Evolutionary conservation across 768 basidiomycete species (phyloP), one percentile per base, ranked within the genome.

Genomic region (Boletus rubroflammeus): DNA sequence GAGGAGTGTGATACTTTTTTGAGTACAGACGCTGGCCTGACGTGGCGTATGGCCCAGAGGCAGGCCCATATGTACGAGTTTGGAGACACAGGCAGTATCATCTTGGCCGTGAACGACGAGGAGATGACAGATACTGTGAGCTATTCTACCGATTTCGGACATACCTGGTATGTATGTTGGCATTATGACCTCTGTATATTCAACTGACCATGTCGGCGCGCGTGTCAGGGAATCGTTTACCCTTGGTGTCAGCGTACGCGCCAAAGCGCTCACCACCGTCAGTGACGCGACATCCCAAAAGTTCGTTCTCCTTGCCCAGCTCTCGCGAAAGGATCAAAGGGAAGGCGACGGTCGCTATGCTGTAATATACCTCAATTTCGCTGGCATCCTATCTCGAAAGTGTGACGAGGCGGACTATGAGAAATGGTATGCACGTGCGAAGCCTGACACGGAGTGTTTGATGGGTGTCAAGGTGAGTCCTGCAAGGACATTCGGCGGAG

Each of bases 211-310:
- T n/a, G 57, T 39, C 6, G 15, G 6, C 6, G 10, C 36, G 32
- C 13, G 2, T 41, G 23, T 35, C 59, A 95, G 93, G 93, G 73
- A 81, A 53, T 73, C 78, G 13, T 84, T 90, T 56, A 72, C 88
- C 13, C 73, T 95, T 48, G 90, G 84, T 3, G 68, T 90, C 54
- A 84, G 75, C 28, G 57, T 98, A 5, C 84, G 87, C 21, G 85
- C 91, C 0, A 78, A 83, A 8, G 83, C 83, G 0, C 75, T 99
- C n/a, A 85, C 88, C 39, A 97, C 93, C 4, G 81, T 98, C 6
- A 91, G 93, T 0, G 97, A 99, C 61, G 93, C 93, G 13, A 98
- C 97, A 0, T 95, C 93, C 0, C 96, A 97, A 67, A 98, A 96
- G 71, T 98, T 98, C 76, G 66, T 98, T 9, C 77, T 99, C 8